A percentile compares a stretch with the other conserved stretches of the same genome.
These are phyloP conservation scores for Fagopyrum homotropicum DNA, from an alignment of 148 eudicot genomes.

Conservation along the genomic window DNA sequence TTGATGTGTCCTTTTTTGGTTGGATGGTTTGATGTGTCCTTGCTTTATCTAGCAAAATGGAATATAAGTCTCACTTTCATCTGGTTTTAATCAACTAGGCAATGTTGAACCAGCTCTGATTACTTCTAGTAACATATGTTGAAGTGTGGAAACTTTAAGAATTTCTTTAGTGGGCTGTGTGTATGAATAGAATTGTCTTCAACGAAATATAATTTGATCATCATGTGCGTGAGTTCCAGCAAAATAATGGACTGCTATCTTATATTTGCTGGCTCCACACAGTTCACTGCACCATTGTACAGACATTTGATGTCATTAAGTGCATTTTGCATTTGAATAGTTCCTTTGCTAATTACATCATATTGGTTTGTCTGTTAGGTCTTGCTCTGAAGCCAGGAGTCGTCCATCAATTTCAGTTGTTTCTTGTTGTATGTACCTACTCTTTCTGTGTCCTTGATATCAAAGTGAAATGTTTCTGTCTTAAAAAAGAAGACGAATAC, in stretches of 20 bases:
- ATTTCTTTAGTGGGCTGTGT: not conserved
- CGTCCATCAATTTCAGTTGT: slow-evolving; percentile 59
- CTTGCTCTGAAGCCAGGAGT: slow-evolving; percentile 89
- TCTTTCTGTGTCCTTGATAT: not conserved
- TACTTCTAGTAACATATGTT: not conserved
- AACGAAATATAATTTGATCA: not conserved
- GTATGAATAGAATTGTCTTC: not conserved
- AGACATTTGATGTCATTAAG: not conserved
- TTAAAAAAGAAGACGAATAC: no score
- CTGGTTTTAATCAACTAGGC: not conserved
- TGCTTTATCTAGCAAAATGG: not conserved
- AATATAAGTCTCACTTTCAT: not conserved
- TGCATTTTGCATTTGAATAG: not conserved
- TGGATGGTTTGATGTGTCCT: not conserved
- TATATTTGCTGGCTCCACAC: not conserved
- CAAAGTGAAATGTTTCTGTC: not conserved
- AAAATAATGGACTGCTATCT: not conserved
- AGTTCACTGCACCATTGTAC: not conserved
- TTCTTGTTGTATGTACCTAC: slow-evolving; percentile 40
- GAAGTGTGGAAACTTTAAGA: not conserved
- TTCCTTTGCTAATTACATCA: slow-evolving; percentile 8
- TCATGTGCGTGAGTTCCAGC: not conserved
- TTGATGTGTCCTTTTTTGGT: no score
- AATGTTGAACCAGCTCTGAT: not conserved
- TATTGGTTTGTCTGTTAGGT: slow-evolving; percentile 40